These are phyloP conservation scores for Pyrenophora graminea DNA, from an alignment of 2,329 filamentous ascomycete genomes.

Conservation along the genomic window DNA sequence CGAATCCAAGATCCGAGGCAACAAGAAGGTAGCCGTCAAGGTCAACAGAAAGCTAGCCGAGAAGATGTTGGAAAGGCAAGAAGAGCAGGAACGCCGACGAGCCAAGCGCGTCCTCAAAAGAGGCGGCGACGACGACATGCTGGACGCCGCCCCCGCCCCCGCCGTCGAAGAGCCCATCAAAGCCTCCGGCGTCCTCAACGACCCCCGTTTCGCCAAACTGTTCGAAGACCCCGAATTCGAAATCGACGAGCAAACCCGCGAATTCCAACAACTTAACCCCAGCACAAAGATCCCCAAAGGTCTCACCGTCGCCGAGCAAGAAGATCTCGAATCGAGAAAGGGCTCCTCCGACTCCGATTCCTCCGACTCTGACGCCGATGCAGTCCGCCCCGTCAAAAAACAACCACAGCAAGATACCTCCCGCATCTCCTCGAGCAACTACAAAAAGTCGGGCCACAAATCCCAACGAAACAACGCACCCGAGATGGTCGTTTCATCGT, in stretches of 20 bases:
- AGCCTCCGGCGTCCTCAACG: constrained; percentile 65
- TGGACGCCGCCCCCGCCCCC: constrained; percentile 33
- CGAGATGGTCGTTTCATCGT: constrained; percentile 61
- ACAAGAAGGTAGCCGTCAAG: constrained; percentile 87
- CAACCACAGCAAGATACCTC: constrained; percentile 39
- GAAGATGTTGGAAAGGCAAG: constrained; percentile 67
- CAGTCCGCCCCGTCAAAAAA: constrained; percentile 29
- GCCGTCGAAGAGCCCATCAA: constrained; percentile 53
- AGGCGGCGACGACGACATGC: constrained; percentile 58
- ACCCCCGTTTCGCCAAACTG: constrained; percentile 82
- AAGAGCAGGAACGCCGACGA: constrained; percentile 61
- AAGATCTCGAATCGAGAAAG: constrained; percentile 54
- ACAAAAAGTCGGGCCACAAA: constrained; percentile 61
- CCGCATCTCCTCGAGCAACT: constrained; percentile 67
- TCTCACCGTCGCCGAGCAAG: constrained; percentile 64
- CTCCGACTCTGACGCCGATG: neutral
- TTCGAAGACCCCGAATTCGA: constrained; percentile 94
- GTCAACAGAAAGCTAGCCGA: constrained; percentile 80
- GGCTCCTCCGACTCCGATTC: constrained; percentile 43
- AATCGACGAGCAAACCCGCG: constrained; percentile 85
- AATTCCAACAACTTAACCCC: constrained; percentile 88
- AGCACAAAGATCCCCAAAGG: constrained; percentile 67
- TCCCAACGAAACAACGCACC: constrained; percentile 39
- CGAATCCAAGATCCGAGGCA: constrained; percentile 89
- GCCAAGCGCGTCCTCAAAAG: constrained; percentile 59